Evolutionary conservation across 371 early-diverging fungal genomes (phyloP).

Genomic region (Mortierella sp.): DNA sequence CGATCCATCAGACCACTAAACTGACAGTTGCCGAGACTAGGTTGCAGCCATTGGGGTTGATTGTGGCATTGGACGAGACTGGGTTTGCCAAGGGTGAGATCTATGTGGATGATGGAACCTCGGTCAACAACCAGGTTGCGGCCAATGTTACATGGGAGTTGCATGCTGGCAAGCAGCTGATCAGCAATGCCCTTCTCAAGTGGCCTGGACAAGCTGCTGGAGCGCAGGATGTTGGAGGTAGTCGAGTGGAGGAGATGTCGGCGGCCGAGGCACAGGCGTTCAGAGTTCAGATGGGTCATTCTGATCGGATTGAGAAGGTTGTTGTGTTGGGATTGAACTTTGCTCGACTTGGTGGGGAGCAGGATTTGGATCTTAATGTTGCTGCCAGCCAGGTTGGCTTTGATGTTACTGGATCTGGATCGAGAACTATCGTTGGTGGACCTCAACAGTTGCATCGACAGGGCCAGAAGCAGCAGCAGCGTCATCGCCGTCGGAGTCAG

Average conservation of each 20-base stretch:
- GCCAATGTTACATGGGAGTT: slow-evolving; percentile 24
- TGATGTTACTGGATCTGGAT: background rate
- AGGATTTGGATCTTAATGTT: background rate
- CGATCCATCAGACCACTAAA: slow-evolving; percentile 63
- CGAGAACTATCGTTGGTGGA: background rate
- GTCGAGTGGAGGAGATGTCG: background rate
- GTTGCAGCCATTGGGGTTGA: slow-evolving; percentile 60
- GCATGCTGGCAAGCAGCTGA: slow-evolving; percentile 21
- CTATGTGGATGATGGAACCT: slow-evolving; percentile 74
- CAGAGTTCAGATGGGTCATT: slow-evolving; percentile 17
- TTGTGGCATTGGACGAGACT: slow-evolving; percentile 66
- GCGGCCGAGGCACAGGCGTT: slow-evolving; percentile 11
- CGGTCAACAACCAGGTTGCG: slow-evolving; percentile 38
- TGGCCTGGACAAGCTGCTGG: slow-evolving; percentile 2
- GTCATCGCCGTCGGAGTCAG: background rate
- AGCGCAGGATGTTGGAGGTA: background rate
- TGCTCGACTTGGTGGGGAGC: slow-evolving; percentile 27
- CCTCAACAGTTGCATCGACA: background rate
- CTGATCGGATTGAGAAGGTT: slow-evolving; percentile 36
- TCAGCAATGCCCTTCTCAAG: slow-evolving; percentile 14
- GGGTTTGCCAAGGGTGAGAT: slow-evolving; percentile 64
- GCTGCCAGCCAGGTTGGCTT: background rate
- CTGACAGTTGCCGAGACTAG: slow-evolving; percentile 64
- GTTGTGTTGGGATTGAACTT: slow-evolving; percentile 40
- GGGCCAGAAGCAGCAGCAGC: background rate